A percentile compares a stretch with the other conserved stretches of the same genome.
Evolutionary conservation across 2,329 filamentous ascomycete genomes (phyloP).

Genomic region (Colletotrichum abscissum): DNA sequence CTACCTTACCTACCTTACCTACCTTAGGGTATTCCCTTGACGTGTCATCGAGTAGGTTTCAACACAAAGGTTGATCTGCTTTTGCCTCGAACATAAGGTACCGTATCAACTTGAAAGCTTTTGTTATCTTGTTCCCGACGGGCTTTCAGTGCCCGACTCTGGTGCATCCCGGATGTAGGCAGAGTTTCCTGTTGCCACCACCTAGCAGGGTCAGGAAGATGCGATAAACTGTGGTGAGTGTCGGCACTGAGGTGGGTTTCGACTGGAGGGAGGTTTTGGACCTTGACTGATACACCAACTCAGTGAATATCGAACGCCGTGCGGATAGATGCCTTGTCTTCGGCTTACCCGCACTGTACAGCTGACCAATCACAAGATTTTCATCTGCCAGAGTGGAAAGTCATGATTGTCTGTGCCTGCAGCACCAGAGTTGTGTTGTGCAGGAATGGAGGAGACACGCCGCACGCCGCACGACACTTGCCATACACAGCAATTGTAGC

Average conservation of each 20-base stretch:
- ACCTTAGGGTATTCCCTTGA: background rate
- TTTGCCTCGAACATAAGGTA: background rate
- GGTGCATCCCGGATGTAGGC: too few species aligned
- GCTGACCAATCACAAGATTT: background rate
- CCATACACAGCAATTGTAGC: background rate
- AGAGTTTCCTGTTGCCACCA: too few species aligned
- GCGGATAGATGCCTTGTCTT: too few species aligned
- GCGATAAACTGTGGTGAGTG: too few species aligned
- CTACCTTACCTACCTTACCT: too few species aligned
- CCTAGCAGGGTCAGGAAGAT: too few species aligned
- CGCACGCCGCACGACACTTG: background rate
- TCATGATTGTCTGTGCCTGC: slow-evolving; percentile 7
- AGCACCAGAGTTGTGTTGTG: slow-evolving; percentile 29
- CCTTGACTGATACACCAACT: too few species aligned
- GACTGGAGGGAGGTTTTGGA: too few species aligned
- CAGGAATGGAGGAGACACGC: slow-evolving; percentile 16
- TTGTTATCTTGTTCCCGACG: background rate
- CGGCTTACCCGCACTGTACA: background rate
- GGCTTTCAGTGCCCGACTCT: too few species aligned
- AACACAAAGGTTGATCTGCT: slow-evolving; percentile 1
- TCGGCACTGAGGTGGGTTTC: too few species aligned
- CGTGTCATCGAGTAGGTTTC: slow-evolving; percentile 7
- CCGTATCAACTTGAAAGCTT: slow-evolving; percentile 18
- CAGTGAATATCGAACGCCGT: too few species aligned
- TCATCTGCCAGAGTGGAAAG: background rate